A percentile compares a stretch with the other conserved stretches of the same genome.
phyloP scores from a whole-genome alignment of 1,284 basidiomycete genomes.

The Cryptococcus sp. region DNA sequence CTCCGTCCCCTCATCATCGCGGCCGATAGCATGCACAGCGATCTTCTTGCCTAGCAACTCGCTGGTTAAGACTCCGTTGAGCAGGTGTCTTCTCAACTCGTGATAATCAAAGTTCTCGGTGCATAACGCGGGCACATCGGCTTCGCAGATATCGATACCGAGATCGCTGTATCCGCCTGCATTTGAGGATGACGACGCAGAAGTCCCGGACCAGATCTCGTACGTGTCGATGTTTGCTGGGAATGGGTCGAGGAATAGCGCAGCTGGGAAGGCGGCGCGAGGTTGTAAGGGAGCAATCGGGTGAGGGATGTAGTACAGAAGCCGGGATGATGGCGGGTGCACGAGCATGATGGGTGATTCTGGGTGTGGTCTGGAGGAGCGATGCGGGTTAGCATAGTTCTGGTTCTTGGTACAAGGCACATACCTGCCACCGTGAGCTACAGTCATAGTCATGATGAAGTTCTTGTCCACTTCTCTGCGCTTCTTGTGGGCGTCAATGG shows the following conservation, averaged over 20 bases:
- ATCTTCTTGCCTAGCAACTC: slow-evolving; percentile 96
- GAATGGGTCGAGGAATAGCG: slow-evolving; percentile 59
- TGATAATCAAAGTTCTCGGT: slow-evolving; percentile 99
- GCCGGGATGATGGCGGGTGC: slow-evolving; percentile 47
- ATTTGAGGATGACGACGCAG: slow-evolving; percentile 23
- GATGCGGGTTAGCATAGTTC: slow-evolving; percentile 50
- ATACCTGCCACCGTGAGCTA: slow-evolving; percentile 55
- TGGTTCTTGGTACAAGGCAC: not conserved
- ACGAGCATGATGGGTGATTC: slow-evolving; percentile 54
- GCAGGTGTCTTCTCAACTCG: slow-evolving; percentile 87
- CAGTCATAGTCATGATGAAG: slow-evolving; percentile 93
- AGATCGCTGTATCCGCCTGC: slow-evolving; percentile 49
- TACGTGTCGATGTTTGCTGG: slow-evolving; percentile 59
- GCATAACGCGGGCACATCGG: slow-evolving; percentile 81
- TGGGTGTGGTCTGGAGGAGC: slow-evolving; percentile 54
- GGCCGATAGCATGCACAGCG: slow-evolving; percentile 45
- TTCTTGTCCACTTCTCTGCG: slow-evolving; percentile 84
- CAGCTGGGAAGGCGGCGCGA: slow-evolving; percentile 46
- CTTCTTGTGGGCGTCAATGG: slow-evolving; percentile 85
- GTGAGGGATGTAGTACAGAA: slow-evolving; percentile 50
- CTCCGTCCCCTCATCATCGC: slow-evolving; percentile 17
- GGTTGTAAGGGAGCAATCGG: slow-evolving; percentile 43
- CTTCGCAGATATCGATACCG: slow-evolving; percentile 57
- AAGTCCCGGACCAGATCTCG: slow-evolving; percentile 77
- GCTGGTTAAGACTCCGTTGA: slow-evolving; percentile 93